Conservation (phyloP, 306 rosid species). For the Prunus kanzakura region DNA sequence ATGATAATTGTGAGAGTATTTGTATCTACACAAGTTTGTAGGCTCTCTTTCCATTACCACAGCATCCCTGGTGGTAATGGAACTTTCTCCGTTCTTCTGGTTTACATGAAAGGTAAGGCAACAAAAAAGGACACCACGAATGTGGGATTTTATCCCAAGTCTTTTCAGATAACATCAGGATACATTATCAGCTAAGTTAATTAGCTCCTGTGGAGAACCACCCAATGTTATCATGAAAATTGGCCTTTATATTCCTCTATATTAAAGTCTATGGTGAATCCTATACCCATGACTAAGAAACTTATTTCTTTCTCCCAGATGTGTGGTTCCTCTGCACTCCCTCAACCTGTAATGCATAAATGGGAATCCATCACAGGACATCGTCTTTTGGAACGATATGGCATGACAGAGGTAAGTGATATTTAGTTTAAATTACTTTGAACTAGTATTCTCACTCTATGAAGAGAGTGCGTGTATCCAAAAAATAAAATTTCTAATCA, state of each 20-base stretch:
- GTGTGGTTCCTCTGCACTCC: slow-evolving; percentile 99
- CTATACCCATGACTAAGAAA: background rate
- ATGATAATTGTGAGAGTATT: background rate
- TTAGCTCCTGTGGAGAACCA: background rate
- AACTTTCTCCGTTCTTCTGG: background rate
- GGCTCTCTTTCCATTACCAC: background rate
- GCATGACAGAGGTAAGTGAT: slow-evolving; percentile 88
- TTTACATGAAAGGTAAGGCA: background rate
- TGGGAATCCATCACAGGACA: slow-evolving; percentile 91
- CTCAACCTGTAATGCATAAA: slow-evolving; percentile 80
- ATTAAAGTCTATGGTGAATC: slow-evolving; percentile 12
- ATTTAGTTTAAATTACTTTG: slow-evolving; percentile 20
- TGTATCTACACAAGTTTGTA: background rate
- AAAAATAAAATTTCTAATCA: background rate
- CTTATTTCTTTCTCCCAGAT: slow-evolving; percentile 40
- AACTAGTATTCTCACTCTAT: background rate
- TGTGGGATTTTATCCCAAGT: background rate
- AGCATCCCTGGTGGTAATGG: background rate
- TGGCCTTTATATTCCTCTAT: slow-evolving; percentile 6
- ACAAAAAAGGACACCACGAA: background rate
- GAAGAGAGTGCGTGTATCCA: background rate
- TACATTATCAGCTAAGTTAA: background rate
- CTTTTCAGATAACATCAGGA: background rate
- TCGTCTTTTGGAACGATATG: slow-evolving; percentile 87
- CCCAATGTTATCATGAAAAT: slow-evolving; percentile 11